Evolutionary conservation across 2,329 filamentous ascomycete genomes (phyloP).

Genomic region (Diplodia seriata): DNA sequence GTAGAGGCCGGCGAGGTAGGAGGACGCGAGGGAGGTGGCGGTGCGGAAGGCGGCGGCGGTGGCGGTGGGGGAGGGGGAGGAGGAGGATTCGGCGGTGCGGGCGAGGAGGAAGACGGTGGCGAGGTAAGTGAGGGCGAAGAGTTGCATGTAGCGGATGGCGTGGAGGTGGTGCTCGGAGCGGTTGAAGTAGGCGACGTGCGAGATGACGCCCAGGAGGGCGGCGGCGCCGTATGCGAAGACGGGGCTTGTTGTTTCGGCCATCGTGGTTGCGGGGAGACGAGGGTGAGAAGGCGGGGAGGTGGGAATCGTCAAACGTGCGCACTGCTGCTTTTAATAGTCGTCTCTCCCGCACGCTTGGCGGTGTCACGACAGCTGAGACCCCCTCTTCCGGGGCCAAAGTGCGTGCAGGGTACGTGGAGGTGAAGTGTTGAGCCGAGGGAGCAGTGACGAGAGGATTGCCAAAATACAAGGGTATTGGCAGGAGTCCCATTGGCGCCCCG

Average conservation of each 20-base stretch:
- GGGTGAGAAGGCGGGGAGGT: no score
- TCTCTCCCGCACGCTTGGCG: background rate
- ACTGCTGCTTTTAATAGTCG: background rate
- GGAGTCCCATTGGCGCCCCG: background rate
- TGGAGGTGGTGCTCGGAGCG: slow-evolving; percentile 29
- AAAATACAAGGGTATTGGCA: background rate
- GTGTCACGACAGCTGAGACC: background rate
- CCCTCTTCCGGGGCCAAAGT: background rate
- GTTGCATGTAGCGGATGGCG: slow-evolving; percentile 17
- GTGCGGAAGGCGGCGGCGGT: background rate
- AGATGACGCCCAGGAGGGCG: slow-evolving; percentile 4
- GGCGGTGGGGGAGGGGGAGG: background rate
- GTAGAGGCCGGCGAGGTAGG: slow-evolving; percentile 34
- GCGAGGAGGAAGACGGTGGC: slow-evolving; percentile 2
- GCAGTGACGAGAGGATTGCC: background rate
- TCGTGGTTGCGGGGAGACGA: background rate
- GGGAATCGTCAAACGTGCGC: no score
- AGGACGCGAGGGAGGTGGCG: background rate
- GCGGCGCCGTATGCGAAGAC: slow-evolving; percentile 10
- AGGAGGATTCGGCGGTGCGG: background rate
- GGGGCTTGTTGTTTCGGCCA: background rate
- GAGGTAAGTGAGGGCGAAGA: slow-evolving; percentile 10
- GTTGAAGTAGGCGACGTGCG: slow-evolving; percentile 25
- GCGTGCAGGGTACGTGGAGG: background rate
- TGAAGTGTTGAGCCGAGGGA: background rate